Base-by-base conservation (phyloP, 768 basidiomycete genomes). In the Tephrocybe sp. region DNA sequence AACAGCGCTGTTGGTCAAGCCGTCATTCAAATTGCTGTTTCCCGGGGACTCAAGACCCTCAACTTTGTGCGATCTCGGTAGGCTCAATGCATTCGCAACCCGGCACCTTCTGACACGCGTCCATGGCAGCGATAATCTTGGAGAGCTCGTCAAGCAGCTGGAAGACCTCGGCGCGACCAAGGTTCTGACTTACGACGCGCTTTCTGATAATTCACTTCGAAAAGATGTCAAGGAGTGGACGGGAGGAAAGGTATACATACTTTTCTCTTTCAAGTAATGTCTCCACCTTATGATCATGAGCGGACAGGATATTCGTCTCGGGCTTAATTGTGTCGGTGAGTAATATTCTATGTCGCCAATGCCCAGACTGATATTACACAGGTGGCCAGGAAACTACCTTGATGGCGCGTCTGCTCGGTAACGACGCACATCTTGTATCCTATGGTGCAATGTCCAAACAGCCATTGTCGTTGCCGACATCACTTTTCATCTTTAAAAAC, bases 371-470 rank as follows among this genome's bases (percentile, higher is more conserved):
- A 27, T 18, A 21, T 22, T 32, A 48, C 30, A 21, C 30, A 68
- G 67, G 89, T 24, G 91, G 92, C 0, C 75, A 76, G 42, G 74
- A 83, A 36, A 90, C 89, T 0, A 80, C 80, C 0, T 57, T 72
- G 6, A 90, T 93, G 89, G 74, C 79, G 1, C 76, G 82, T 42
- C 69, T 87, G 7, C 71, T 95, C 0, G 86, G 84, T 21, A 67
- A 73, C 35, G 70, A 86, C 55, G 82, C 86, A 2, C 86, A 88
- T 54, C 75, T 93, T 11, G 84, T 93, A 7, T 90, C 92, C 0
- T 95, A 94, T 47, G 92, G 92, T 24, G 91, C 88, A 5, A 94
- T 95, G 92, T 87, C 92, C 1, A 92, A 87, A 62, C 76, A 86
- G 44, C 89, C 92, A 0, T 65, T 95, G 15, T 77, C 82, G 1